Conservation (phyloP, 2,329 filamentous ascomycete species). For the Exophiala calicioides region DNA sequence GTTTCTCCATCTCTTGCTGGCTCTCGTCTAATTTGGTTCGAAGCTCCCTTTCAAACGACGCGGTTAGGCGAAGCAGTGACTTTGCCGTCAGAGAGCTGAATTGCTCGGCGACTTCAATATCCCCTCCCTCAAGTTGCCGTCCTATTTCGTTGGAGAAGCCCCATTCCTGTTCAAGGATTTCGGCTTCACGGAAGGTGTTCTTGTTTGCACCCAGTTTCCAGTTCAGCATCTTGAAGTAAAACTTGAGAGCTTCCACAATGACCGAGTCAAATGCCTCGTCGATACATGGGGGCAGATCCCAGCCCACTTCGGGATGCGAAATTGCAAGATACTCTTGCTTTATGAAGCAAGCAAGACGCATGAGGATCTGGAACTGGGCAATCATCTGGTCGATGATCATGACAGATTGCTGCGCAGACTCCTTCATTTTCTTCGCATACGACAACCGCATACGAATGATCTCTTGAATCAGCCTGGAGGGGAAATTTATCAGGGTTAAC, state of each 20-base stretch:
- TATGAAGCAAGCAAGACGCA: constrained; percentile 88
- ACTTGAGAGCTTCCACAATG: constrained; percentile 88
- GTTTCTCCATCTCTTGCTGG: constrained; percentile 86
- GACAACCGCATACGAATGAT: constrained; percentile 89
- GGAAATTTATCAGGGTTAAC: constrained; percentile 94
- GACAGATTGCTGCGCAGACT: constrained; percentile 84
- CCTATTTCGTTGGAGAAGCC: constrained; percentile 94
- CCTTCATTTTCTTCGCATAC: constrained; percentile 93
- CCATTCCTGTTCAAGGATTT: constrained; percentile 97
- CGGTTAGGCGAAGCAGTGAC: constrained; percentile 80
- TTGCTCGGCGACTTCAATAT: constrained; percentile 96
- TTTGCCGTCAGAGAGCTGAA: constrained; percentile 91
- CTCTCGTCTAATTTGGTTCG: constrained; percentile 82
- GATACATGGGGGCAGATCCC: constrained; percentile 93
- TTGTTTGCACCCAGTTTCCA: constrained; percentile 98
- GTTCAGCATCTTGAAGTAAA: constrained; percentile 98
- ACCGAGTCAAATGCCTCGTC: constrained; percentile 94
- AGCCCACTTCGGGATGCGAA: constrained; percentile 82
- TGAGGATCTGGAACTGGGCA: constrained; percentile 86
- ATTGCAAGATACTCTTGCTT: constrained; percentile 85
- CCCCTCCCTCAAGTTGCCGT: constrained; percentile 84
- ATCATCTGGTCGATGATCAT: constrained; percentile 99
- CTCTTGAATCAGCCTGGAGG: constrained; percentile 90
- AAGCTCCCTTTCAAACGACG: constrained; percentile 89
- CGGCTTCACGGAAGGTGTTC: constrained; percentile 98